phyloP scores from a whole-genome alignment of 2,329 filamentous ascomycete species.

The Rutstroemia sydowiana region DNA sequence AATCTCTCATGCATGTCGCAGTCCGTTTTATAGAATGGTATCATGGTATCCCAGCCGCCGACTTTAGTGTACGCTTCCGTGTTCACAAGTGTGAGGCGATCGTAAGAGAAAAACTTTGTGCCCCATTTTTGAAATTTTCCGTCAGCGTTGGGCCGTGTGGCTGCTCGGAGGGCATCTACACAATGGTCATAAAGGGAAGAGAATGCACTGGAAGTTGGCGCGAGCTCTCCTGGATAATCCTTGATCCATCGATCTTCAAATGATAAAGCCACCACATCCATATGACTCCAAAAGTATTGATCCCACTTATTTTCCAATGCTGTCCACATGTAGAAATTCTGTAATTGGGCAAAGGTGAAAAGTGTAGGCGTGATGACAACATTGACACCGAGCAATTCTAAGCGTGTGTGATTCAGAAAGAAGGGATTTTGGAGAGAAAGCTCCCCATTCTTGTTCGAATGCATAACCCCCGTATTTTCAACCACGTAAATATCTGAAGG shows the following conservation, averaged over 20 bases:
- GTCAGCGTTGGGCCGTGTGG: conserved; percentile 6
- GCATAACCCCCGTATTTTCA: conserved; percentile 51
- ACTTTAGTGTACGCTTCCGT: conserved; percentile 33
- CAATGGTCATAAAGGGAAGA: conserved; percentile 13
- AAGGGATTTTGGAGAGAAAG: conserved; percentile 49
- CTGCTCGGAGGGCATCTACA: conserved; percentile 11
- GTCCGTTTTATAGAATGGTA: conserved; percentile 49
- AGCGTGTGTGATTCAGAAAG: conserved; percentile 45
- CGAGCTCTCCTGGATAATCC: not conserved
- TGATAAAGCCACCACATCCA: conserved; percentile 43
- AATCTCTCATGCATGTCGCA: conserved; percentile 46
- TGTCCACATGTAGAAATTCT: conserved; percentile 45
- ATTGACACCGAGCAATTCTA: conserved; percentile 45
- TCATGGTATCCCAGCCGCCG: conserved; percentile 49
- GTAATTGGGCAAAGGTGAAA: conserved; percentile 47
- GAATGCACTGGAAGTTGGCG: not conserved
- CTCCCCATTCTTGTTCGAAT: conserved; percentile 41
- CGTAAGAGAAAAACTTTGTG: conserved; percentile 46
- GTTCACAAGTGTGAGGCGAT: conserved; percentile 44
- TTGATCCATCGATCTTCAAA: conserved; percentile 32
- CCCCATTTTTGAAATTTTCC: conserved; percentile 34
- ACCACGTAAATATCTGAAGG: conserved; percentile 48
- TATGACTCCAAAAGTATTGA: conserved; percentile 51
- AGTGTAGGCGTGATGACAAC: conserved; percentile 44
- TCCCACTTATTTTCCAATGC: conserved; percentile 38